Evolutionary conservation across 495 filamentous ascomycete species (phyloP).

Genomic region (Penicillium bovifimosum): DNA sequence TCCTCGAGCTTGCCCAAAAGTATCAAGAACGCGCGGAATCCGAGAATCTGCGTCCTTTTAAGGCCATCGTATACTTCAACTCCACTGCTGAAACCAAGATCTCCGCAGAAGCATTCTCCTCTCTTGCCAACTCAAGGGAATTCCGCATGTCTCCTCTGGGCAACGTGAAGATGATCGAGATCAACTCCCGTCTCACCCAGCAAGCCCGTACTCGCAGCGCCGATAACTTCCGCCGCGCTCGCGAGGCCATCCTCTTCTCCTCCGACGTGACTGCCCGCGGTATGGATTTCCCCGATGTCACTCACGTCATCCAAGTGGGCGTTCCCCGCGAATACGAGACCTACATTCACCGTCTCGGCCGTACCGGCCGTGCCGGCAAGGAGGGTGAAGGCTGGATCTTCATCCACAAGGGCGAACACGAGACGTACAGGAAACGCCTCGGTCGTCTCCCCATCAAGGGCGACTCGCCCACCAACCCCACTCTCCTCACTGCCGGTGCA

Average conservation of each 20-base stretch:
- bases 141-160: conserved; percentile 39
- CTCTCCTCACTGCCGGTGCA: conserved; percentile 45
- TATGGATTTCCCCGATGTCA: conserved; percentile 73
- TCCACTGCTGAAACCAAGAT: conserved; percentile 67
- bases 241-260: conserved; percentile 73
- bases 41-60: conserved; percentile 61
- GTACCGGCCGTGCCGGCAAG: conserved; percentile 69
- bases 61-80: conserved; percentile 87
- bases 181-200: conserved; percentile 80
- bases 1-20: conserved; percentile 67
- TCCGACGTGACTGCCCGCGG: conserved; percentile 93
- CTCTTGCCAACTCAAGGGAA: conserved; percentile 34
- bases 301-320: conserved; percentile 66
- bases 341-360: conserved; percentile 70
- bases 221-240: conserved; percentile 58
- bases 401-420: conserved; percentile 54
- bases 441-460: conserved; percentile 57
- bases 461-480: conserved; percentile 46
- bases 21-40: conserved; percentile 38
- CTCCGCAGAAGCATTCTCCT: conserved; percentile 54
- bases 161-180: conserved; percentile 52
- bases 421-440: conserved; percentile 45
- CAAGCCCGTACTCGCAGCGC: conserved; percentile 57
- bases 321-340: conserved; percentile 55
- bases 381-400: conserved; percentile 77